A percentile compares a stretch with the other conserved stretches of the same genome.
Conservation (phyloP, 768 basidiomycete species). For the Boletus speciosus region DNA sequence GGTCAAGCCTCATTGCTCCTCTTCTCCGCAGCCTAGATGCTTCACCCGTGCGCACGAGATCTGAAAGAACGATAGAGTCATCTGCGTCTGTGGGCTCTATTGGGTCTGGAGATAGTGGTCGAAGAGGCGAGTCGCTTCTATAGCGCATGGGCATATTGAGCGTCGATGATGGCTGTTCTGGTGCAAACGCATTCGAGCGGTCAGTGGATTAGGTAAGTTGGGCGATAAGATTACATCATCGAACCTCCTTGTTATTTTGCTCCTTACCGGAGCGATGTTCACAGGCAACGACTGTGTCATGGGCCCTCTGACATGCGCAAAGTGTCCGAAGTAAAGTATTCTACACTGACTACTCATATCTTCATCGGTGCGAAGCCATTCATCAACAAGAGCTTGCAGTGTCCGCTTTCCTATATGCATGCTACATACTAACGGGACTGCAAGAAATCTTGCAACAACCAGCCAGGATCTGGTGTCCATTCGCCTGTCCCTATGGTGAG, state of each 20-base stretch:
- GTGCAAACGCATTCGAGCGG: conserved; percentile 2
- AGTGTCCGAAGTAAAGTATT: too few species aligned
- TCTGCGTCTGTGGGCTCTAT: conserved; percentile 49
- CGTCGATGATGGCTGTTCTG: conserved; percentile 22
- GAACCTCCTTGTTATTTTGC: not conserved
- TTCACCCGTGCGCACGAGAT: conserved; percentile 71
- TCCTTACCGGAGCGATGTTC: too few species aligned
- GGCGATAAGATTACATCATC: conserved; percentile 3
- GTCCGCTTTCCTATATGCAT: too few species aligned
- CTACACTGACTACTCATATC: too few species aligned
- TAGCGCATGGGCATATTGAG: conserved; percentile 32
- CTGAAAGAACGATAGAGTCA: conserved; percentile 67
- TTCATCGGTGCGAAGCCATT: too few species aligned
- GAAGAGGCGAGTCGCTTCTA: conserved; percentile 16
- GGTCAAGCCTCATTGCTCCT: conserved; percentile 67
- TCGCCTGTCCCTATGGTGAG: too few species aligned
- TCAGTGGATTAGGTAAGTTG: conserved; percentile 10
- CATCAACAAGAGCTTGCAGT: too few species aligned
- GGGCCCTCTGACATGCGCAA: too few species aligned
- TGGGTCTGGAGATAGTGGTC: conserved; percentile 13
- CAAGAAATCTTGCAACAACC: too few species aligned
- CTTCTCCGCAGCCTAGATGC: conserved; percentile 69
- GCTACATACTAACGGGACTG: too few species aligned
- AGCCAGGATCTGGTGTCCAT: too few species aligned
- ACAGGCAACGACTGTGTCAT: too few species aligned